These are phyloP conservation scores for Neurospora sp. DNA, from an alignment of 495 filamentous ascomycete species.

Conservation along the genomic window DNA sequence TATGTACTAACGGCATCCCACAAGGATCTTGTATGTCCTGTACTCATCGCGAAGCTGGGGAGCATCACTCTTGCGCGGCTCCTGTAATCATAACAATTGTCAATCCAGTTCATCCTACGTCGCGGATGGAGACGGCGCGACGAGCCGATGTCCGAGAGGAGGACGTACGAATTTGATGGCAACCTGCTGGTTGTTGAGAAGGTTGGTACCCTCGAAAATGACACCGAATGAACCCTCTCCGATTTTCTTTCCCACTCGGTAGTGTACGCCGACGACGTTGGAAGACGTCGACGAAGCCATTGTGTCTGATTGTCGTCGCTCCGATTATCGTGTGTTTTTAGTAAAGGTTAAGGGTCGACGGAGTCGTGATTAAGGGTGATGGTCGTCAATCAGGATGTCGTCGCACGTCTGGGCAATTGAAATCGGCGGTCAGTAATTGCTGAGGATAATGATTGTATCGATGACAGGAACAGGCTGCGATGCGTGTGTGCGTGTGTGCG, in stretches of 20 bases:
- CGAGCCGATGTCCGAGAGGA: not conserved
- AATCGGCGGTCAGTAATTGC: not conserved
- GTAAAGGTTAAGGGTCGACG: not conserved
- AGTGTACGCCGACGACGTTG: conserved; percentile 98
- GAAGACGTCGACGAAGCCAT: conserved; percentile 87
- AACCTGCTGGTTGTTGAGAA: conserved; percentile 98
- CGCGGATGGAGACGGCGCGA: not conserved
- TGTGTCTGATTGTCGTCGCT: conserved; percentile 7
- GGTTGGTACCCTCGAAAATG: conserved; percentile 97
- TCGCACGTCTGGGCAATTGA: not conserved
- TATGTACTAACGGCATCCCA: conserved; percentile 85
- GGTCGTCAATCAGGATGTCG: not conserved
- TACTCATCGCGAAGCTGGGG: conserved; percentile 98
- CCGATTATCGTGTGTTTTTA: not conserved
- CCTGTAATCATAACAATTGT: conserved; percentile 39
- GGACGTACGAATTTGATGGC: conserved; percentile 96
- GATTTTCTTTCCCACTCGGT: conserved; percentile 98
- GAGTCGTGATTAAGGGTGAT: not conserved
- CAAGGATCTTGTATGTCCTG: conserved; percentile 97
- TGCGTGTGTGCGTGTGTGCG: not conserved
- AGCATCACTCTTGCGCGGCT: conserved; percentile 97
- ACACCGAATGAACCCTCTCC: conserved; percentile 98
- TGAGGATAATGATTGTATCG: not conserved
- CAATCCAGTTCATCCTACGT: not conserved
- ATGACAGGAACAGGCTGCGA: not conserved